Percentiles rank a stretch among this genome's conserved stretches.
Evolutionary conservation across 1,284 basidiomycete species (phyloP).

Genomic region (Leucoagaricus sp.): DNA sequence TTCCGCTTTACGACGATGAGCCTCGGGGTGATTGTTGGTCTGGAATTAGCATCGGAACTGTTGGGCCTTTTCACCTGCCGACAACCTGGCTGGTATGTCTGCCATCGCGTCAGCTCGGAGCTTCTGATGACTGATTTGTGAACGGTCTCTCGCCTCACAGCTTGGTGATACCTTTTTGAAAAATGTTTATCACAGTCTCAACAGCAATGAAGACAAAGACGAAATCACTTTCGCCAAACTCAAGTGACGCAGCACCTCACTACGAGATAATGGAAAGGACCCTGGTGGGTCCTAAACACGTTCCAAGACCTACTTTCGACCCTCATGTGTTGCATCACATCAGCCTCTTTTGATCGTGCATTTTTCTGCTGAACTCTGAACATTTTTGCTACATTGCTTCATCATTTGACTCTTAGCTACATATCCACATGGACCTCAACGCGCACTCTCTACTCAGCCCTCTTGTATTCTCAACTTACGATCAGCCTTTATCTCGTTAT

Average conservation of each 20-base stretch:
- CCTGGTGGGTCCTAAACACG: no score
- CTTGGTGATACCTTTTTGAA: slow-evolving; percentile 62
- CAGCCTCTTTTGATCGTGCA: no score
- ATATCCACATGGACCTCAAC: no score
- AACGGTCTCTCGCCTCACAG: slow-evolving; percentile 24
- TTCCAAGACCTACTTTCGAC: no score
- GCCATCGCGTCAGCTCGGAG: neutral
- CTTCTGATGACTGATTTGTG: neutral
- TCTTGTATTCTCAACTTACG: no score
- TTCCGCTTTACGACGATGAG: slow-evolving; percentile 57
- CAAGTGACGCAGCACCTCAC: neutral
- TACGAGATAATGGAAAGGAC: no score
- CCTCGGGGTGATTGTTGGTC: slow-evolving; percentile 66
- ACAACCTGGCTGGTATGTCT: slow-evolving; percentile 59
- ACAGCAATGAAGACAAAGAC: slow-evolving; percentile 49
- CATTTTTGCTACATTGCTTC: no score
- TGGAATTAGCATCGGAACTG: slow-evolving; percentile 55
- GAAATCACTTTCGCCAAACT: slow-evolving; percentile 56
- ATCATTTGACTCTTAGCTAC: no score
- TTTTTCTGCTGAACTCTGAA: no score
- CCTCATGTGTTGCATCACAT: no score
- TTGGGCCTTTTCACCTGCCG: slow-evolving; percentile 24
- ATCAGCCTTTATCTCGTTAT: no score
- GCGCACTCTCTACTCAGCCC: no score
- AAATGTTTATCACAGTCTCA: slow-evolving; percentile 68